Percentiles rank a stretch among this genome's conserved stretches.
phyloP scores from a whole-genome alignment of 495 filamentous ascomycete genomes.

The Lepraria neglecta region DNA sequence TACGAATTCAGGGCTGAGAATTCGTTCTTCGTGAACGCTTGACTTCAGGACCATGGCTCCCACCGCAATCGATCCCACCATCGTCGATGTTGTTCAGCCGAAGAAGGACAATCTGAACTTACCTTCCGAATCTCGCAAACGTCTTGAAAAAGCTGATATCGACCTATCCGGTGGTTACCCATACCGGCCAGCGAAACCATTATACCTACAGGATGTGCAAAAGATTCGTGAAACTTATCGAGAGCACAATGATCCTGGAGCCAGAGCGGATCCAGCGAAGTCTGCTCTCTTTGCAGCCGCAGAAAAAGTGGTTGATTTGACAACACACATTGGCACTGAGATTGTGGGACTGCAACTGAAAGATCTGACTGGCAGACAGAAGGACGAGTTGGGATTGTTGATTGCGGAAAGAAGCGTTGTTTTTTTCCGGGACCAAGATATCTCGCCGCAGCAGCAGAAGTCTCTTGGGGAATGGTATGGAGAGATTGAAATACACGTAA shows the following conservation, averaged over 20 bases:
- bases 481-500: slow-evolving; percentile 61
- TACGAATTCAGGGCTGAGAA: not conserved
- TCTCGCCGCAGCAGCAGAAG: slow-evolving; percentile 63
- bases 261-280: slow-evolving; percentile 61
- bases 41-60: slow-evolving; percentile 34
- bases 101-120: slow-evolving; percentile 57
- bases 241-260: slow-evolving; percentile 52
- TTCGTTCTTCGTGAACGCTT: not conserved
- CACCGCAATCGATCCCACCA: slow-evolving; percentile 48
- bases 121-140: slow-evolving; percentile 45
- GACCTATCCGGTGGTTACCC: slow-evolving; percentile 62
- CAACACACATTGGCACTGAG: slow-evolving; percentile 63
- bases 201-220: slow-evolving; percentile 61
- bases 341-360: slow-evolving; percentile 65
- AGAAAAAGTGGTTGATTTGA: slow-evolving; percentile 59
- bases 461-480: slow-evolving; percentile 60
- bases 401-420: slow-evolving; percentile 70
- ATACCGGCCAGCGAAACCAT: slow-evolving; percentile 56
- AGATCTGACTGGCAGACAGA: slow-evolving; percentile 59
- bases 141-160: slow-evolving; percentile 57
- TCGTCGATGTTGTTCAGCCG: slow-evolving; percentile 32
- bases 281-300: slow-evolving; percentile 58
- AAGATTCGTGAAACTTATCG: slow-evolving; percentile 55
- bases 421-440: slow-evolving; percentile 68
- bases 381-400: slow-evolving; percentile 63